Percentiles rank a stretch among this genome's conserved stretches.
phyloP scores from a whole-genome alignment of 306 rosid species.

The Quercus glauca region DNA sequence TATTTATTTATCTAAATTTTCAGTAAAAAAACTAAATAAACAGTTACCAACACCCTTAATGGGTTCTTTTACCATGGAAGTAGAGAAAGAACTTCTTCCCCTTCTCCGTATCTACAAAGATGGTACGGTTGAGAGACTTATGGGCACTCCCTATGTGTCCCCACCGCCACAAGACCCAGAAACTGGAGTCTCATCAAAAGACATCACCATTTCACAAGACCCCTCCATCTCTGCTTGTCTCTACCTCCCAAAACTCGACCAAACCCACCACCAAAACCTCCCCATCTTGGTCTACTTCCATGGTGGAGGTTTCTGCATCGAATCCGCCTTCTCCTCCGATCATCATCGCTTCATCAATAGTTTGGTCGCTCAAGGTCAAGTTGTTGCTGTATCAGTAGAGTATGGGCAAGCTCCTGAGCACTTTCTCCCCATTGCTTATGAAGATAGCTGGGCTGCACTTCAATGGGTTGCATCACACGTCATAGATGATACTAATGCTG shows the following conservation, averaged over 20 bases:
- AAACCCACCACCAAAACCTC: conserved; percentile 5
- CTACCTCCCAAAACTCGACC: conserved; percentile 37
- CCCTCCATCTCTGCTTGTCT: conserved; percentile 40
- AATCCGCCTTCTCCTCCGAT: conserved; percentile 52
- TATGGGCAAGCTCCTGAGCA: conserved; percentile 52
- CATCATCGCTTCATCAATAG: conserved; percentile 44
- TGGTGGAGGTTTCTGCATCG: conserved; percentile 41
- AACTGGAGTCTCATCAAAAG: conserved; percentile 52
- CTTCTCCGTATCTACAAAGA: conserved; percentile 45
- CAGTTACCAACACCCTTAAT: background rate
- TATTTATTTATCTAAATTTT: no score
- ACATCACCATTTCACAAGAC: conserved; percentile 32
- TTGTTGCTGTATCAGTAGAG: conserved; percentile 48
- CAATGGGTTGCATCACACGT: conserved; percentile 37
- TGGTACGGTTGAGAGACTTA: conserved; percentile 44
- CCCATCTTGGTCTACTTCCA: conserved; percentile 56
- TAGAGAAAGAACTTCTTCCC: conserved; percentile 35
- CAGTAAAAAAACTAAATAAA: no score
- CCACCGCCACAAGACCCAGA: conserved; percentile 32
- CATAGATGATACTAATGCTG: background rate
- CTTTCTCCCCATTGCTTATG: conserved; percentile 37
- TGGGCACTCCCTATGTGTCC: conserved; percentile 31
- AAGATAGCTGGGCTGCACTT: conserved; percentile 47
- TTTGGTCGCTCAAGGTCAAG: conserved; percentile 37
- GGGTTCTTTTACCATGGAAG: conserved; percentile 40